Evolutionary conservation across 345 rosid genomes (phyloP).

Genomic region (Populus tremula): DNA sequence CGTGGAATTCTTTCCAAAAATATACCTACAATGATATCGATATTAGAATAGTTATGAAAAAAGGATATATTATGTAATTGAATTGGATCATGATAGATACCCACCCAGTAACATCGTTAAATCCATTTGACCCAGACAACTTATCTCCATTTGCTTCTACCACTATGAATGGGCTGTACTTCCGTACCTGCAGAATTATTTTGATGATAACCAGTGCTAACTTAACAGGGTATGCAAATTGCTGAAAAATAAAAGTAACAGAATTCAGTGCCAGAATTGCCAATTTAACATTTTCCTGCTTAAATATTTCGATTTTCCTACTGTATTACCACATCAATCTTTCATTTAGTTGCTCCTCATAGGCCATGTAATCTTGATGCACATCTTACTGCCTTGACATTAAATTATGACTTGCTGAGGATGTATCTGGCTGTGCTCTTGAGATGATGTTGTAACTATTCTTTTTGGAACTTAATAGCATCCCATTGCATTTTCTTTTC

Average conservation of each 20-base stretch:
- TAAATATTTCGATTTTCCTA: background rate
- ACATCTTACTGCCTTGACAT: background rate
- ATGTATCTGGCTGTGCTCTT: background rate
- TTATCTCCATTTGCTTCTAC: constrained; percentile 81
- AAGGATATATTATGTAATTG: background rate
- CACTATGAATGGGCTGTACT: constrained; percentile 57
- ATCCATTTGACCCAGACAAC: constrained; percentile 68
- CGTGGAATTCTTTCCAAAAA: constrained; percentile 66
- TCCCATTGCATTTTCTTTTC: background rate
- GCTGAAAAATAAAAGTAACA: too few relatives aligned
- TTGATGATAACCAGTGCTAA: background rate
- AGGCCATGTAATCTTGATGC: background rate
- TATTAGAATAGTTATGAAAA: background rate
- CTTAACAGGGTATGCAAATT: background rate
- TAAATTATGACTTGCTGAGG: background rate
- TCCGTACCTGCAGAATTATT: constrained; percentile 53
- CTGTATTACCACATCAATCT: background rate
- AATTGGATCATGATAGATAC: constrained; percentile 10
- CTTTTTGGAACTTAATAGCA: background rate
- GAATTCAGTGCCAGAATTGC: background rate
- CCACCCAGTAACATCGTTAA: constrained; percentile 73
- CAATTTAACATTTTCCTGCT: background rate
- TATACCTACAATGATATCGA: constrained; percentile 45
- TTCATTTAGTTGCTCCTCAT: background rate
- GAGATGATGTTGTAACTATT: background rate